A percentile compares a stretch with the other conserved stretches of the same genome.
Evolutionary conservation across 179 eudicot species (phyloP).

Genomic region (Spinacia oleracea): DNA sequence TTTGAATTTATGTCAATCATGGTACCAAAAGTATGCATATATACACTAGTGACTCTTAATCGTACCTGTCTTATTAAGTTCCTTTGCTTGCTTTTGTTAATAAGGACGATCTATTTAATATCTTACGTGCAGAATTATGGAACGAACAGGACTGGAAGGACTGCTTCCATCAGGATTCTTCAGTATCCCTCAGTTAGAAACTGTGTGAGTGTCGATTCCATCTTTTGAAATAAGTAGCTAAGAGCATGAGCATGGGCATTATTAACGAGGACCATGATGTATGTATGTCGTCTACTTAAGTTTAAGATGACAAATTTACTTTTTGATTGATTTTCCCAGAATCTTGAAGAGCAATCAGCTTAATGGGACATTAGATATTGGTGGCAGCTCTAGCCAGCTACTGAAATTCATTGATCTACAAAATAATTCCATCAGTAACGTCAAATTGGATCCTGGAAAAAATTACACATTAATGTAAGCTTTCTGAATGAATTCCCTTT

Average conservation of each 20-base stretch:
- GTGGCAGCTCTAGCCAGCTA: constrained; percentile 37
- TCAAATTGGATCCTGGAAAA: constrained; percentile 15
- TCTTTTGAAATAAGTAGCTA: background rate
- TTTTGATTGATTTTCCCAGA: constrained; percentile 32
- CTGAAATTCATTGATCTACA: constrained; percentile 49
- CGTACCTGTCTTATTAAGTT: background rate
- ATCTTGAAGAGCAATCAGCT: constrained; percentile 44
- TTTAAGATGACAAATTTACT: background rate
- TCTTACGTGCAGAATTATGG: constrained; percentile 43
- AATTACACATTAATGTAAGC: constrained; percentile 37
- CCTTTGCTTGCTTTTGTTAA: background rate
- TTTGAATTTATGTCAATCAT: too few relatives aligned
- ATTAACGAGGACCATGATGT: background rate
- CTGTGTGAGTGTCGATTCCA: constrained; percentile 43
- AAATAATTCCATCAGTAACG: constrained; percentile 43
- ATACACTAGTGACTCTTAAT: background rate
- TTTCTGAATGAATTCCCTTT: background rate
- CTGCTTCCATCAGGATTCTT: constrained; percentile 46
- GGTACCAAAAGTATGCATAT: background rate
- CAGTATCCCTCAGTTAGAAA: constrained; percentile 51
- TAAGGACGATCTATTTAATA: constrained; percentile 5
- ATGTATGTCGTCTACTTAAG: background rate
- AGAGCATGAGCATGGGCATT: background rate
- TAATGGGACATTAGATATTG: constrained; percentile 52
- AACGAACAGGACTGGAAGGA: constrained; percentile 48